A percentile compares a stretch with the other conserved stretches of the same genome.
Evolutionary conservation across 768 basidiomycete species (phyloP).

Genomic region (Lanmaoa rubissima): DNA sequence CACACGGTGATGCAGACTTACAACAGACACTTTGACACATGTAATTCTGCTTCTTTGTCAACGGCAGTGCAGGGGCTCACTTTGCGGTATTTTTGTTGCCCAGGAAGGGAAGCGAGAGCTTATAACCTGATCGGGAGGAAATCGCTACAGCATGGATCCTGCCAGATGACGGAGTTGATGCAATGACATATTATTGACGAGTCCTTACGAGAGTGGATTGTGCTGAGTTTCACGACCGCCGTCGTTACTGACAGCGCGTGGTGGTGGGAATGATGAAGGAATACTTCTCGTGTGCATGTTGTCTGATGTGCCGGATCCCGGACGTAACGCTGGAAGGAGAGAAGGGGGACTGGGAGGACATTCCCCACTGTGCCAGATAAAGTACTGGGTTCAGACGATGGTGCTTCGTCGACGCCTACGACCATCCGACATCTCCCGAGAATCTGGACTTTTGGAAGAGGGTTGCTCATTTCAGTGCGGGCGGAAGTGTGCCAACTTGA

Average conservation of each 20-base stretch:
- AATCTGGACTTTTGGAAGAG: constrained; percentile 18
- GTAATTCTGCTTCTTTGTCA: constrained; percentile 34
- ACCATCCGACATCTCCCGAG: constrained; percentile 11
- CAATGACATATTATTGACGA: background rate
- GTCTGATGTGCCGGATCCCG: no score
- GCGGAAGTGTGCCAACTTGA: background rate
- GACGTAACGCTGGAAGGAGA: constrained; percentile 1
- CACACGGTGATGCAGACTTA: constrained; percentile 27
- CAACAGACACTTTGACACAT: constrained; percentile 30
- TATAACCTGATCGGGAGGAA: background rate
- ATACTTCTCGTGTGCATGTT: no score
- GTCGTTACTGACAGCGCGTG: background rate
- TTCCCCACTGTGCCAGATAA: constrained; percentile 33
- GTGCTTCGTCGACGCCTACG: constrained; percentile 28
- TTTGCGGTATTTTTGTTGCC: constrained; percentile 24
- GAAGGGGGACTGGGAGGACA: constrained; percentile 31
- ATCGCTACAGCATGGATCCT: constrained; percentile 27
- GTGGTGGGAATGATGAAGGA: background rate
- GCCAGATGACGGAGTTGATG: constrained; percentile 10
- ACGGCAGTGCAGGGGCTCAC: constrained; percentile 27
- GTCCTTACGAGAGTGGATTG: background rate
- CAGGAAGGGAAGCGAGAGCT: constrained; percentile 23
- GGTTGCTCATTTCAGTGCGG: background rate
- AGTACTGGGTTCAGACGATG: constrained; percentile 28
- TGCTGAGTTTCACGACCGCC: background rate